Conservation (phyloP, 1,284 basidiomycete genomes). For the Puccinia horiana region DNA sequence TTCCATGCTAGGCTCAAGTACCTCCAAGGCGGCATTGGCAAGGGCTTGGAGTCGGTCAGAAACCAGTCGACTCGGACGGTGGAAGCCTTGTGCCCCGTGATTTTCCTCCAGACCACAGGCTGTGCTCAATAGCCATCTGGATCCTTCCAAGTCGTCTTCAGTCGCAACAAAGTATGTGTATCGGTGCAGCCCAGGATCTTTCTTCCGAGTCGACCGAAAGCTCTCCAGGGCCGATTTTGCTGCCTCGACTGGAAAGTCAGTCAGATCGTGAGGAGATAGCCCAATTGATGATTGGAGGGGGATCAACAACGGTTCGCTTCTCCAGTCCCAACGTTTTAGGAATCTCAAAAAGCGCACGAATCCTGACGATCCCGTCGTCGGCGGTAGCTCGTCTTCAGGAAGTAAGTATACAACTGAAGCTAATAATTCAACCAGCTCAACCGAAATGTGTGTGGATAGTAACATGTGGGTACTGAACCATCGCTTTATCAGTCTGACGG, state of each 20-base stretch:
- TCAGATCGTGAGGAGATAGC: constrained; percentile 56
- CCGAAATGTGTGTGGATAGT: constrained; percentile 67
- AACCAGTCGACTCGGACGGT: constrained; percentile 20
- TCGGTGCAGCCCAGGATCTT: constrained; percentile 60
- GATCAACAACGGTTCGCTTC: constrained; percentile 62
- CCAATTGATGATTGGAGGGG: constrained; percentile 60
- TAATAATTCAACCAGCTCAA: constrained; percentile 81
- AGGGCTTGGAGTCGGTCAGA: constrained; percentile 38
- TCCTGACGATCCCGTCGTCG: constrained; percentile 65
- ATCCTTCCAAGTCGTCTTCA: constrained; percentile 73
- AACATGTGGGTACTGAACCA: constrained; percentile 93
- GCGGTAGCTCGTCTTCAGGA: constrained; percentile 56
- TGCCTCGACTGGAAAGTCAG: constrained; percentile 60
- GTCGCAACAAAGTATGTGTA: constrained; percentile 81
- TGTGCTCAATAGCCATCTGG: constrained; percentile 71
- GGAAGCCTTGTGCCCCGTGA: background rate
- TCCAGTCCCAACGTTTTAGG: constrained; percentile 78
- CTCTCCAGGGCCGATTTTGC: constrained; percentile 67
- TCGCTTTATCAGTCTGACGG: constrained; percentile 82
- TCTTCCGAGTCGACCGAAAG: constrained; percentile 59
- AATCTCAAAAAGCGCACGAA: constrained; percentile 76
- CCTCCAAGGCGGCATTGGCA: constrained; percentile 31
- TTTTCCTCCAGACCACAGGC: constrained; percentile 58
- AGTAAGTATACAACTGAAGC: constrained; percentile 67
- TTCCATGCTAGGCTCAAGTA: constrained; percentile 22